Evolutionary conservation across 345 rosid species (phyloP), one percentile per base, ranked within the genome.

Genomic region (Excoecaria cochinchinensis): DNA sequence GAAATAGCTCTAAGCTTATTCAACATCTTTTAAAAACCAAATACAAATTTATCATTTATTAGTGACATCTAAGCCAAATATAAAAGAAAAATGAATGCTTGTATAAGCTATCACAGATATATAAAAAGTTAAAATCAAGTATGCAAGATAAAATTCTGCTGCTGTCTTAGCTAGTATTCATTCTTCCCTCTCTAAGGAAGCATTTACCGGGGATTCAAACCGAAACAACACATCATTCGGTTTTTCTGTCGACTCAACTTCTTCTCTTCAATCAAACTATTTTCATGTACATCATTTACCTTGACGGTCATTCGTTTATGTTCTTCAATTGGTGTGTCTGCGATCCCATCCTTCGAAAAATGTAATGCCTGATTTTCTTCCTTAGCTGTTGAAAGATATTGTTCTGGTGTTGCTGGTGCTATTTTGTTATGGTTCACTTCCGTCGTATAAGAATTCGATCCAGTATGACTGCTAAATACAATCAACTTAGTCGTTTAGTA

Each of bases 381-480:
- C 1, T 12, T 9, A 3, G 76, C 77, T 40, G 16, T 21, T n/a
- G 75, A 53, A 58, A 74, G 55, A 47, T 66, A 77, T 74, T 75
- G 78, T 74, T 79, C 86, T 0, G 90, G 91, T 24, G 88, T 84
- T 57, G 84, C 92, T 2, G 84, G 92, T 53, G 85, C 88, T 80
- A 88, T 82, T 79, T 67, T 87, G 78, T 82, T 82, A 72, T 86
- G 87, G 86, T 78, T 92, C 63, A 66, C 86, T 79, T 94, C 98
- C 81, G 79, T 82, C 6, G 77, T 36, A 68, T 74, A 68, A 24
- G 84, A 84, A 81, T 74, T 86, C 44, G 87, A 89, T 79, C 87
- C 87, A 62, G 82, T 59, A 52, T 24, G 68, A 86, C 92, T 89
- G 81, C 63, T 70, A 13, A 58, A 57, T 68, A 73, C 12, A 50